phyloP scores from a whole-genome alignment of 345 rosid species.

The Arabis hirsuta region DNA sequence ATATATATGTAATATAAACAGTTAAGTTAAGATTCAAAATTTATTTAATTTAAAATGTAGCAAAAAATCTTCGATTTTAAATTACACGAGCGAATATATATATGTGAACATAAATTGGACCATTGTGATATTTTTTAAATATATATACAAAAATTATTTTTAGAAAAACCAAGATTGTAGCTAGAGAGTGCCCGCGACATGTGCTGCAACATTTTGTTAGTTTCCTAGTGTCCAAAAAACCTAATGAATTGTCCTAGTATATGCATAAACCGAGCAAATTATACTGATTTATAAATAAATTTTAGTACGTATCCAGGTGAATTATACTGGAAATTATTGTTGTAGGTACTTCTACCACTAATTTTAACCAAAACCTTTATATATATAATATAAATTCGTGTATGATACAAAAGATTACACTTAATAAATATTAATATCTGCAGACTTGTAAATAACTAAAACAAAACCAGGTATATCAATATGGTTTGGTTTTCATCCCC shows the following conservation, averaged over 20 bases:
- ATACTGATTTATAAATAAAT: not conserved
- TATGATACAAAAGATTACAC: not conserved
- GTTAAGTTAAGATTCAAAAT: no score
- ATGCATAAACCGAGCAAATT: not conserved
- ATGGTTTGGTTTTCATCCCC: constrained; percentile 2
- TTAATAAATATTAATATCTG: not conserved
- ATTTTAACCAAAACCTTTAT: not conserved
- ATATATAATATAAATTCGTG: no score
- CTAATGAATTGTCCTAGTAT: not conserved
- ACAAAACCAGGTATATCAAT: not conserved
- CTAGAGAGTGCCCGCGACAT: constrained; percentile 40
- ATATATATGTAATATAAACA: no score
- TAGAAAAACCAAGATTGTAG: not conserved
- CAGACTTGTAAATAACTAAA: not conserved
- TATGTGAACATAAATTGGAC: constrained; percentile 20
- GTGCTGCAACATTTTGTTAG: constrained; percentile 43
- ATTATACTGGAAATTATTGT: not conserved
- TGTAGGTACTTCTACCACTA: not conserved
- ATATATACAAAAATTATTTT: not conserved
- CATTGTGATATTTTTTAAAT: not conserved
- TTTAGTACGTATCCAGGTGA: not conserved
- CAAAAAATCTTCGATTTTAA: not conserved
- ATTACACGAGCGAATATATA: constrained; percentile 8
- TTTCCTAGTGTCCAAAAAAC: constrained; percentile 33
- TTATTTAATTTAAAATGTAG: no score